Evolutionary conservation across 768 basidiomycete genomes (phyloP), one percentile per base, ranked within the genome.

Genomic region (Lepiota venenata): DNA sequence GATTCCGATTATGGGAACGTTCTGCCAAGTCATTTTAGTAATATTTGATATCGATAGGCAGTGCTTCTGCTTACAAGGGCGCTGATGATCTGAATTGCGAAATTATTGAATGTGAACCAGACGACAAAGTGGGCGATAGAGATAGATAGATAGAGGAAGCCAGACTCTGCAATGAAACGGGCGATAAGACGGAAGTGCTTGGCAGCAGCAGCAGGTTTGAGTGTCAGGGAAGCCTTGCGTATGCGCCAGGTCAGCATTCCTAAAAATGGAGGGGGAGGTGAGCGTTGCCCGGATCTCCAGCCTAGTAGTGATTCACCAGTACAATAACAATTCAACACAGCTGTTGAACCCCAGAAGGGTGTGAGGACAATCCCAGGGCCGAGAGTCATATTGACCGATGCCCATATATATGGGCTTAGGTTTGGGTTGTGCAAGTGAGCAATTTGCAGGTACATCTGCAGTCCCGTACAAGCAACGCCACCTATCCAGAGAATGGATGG

Each of bases 341-440:
- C 50, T 14, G 54, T 58, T 20, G 47, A 55, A 2, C 25, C 57
- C 53, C 47, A 55, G 49, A 56, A 58, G 11, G 52, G 52, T 2
- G 40, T 50, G 20, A 50, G 40, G 32, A 55, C 47, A 39, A 54
- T 50, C n/a, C 55, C 49, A 12, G 55, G 55, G 2, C 53, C 47
- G 22, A 58, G 15, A 9, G 39, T 14, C 55, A 56, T 56, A 21
- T 50, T 44, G n/a, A 56, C 49, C 0, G 32, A 22, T 32, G 29
- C 36, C 57, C 41, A 44, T 20, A 32, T 20, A 27, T 16, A 32
- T 12, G 47, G 52, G 4, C 52, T 49, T 16, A 58, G 22, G 47
- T 32, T 29, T 8, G 53, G 42, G 18, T 41, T 29, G n/a, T 42
- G 29, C 27, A 32, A 12, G 18, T 57, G 25, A 10, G 22, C 47